Percentiles rank a stretch among this genome's conserved stretches.
phyloP scores from a whole-genome alignment of 768 basidiomycete genomes.

The Lactarius hengduanensis region DNA sequence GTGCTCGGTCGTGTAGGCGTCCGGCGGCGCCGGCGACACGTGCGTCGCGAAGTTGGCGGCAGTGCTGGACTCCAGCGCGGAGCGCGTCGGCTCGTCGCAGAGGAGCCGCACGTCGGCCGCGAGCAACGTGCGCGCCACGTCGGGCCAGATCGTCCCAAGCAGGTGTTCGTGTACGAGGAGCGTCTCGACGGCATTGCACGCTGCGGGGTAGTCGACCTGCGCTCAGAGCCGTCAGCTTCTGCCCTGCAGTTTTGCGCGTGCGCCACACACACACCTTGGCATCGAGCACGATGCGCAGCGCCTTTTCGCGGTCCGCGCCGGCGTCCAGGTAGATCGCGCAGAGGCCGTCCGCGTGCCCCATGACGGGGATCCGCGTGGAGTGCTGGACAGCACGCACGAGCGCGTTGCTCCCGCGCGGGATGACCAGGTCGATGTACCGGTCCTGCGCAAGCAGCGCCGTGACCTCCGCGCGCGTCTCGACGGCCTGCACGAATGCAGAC shows the following conservation, averaged over 20 bases:
- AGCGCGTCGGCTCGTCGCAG: constrained; percentile 68
- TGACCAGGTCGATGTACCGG: constrained; percentile 93
- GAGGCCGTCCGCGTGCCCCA: constrained; percentile 98
- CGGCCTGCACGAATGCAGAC: constrained; percentile 80
- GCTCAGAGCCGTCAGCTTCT: background rate
- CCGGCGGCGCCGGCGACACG: constrained; percentile 52
- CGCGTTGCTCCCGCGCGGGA: constrained; percentile 91
- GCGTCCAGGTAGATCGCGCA: constrained; percentile 91
- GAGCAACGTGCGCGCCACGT: constrained; percentile 72
- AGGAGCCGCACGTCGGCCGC: constrained; percentile 68
- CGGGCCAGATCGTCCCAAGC: constrained; percentile 74
- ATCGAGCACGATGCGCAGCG: constrained; percentile 79
- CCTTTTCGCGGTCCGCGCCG: constrained; percentile 73
- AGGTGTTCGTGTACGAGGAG: constrained; percentile 79
- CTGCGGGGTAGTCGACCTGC: constrained; percentile 92
- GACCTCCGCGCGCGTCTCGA: constrained; percentile 90
- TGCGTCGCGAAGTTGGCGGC: constrained; percentile 43
- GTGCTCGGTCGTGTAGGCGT: constrained; percentile 84
- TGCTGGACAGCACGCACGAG: constrained; percentile 89
- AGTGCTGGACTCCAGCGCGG: constrained; percentile 47
- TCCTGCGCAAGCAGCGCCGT: constrained; percentile 83
- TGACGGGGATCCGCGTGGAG: constrained; percentile 89
- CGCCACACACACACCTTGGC: constrained; percentile 76
- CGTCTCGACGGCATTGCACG: constrained; percentile 92
- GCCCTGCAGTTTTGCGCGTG: no score